Percentiles rank a stretch among this genome's conserved stretches.
These are phyloP conservation scores for Phycomyces blakesleeanus DNA, from an alignment of 192 early-diverging fungal species.

Conservation along the genomic window DNA sequence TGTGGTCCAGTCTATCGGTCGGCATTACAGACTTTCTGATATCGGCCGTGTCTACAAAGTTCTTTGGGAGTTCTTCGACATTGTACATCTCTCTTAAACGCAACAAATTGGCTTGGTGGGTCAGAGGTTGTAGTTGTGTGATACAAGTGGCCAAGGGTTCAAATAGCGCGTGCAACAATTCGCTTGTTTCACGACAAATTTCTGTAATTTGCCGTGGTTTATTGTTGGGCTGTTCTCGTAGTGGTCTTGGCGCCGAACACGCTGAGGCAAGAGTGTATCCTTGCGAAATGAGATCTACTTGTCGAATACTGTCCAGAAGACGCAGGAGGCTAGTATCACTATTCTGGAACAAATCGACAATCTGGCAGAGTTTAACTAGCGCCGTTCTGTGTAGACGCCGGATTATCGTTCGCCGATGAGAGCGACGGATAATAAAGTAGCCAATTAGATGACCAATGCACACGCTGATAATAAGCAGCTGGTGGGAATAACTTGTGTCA, in stretches of 20 bases:
- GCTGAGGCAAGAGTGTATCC: constrained; percentile 49
- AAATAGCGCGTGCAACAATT: constrained; percentile 22
- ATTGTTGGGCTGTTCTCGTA: constrained; percentile 42
- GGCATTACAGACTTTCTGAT: neutral
- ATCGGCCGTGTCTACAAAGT: constrained; percentile 6
- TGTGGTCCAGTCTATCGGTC: constrained; percentile 28
- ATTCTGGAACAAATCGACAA: constrained; percentile 39
- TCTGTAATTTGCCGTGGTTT: constrained; percentile 20
- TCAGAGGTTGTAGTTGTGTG: constrained; percentile 26
- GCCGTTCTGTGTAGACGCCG: constrained; percentile 38
- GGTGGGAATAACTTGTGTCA: neutral
- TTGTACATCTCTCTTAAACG: constrained; percentile 52
- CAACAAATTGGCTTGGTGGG: constrained; percentile 35
- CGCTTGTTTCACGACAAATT: constrained; percentile 35
- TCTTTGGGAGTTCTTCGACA: constrained; percentile 11
- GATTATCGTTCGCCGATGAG: constrained; percentile 16
- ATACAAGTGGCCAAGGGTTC: neutral
- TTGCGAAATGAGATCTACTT: constrained; percentile 52
- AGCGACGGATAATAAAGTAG: neutral
- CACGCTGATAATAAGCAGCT: neutral
- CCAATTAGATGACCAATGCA: neutral
- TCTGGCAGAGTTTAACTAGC: constrained; percentile 32
- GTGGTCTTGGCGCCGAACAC: constrained; percentile 41
- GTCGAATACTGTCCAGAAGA: constrained; percentile 45
- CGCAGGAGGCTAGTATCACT: constrained; percentile 45